These are phyloP conservation scores for Neofusicoccum sp. DNA, from an alignment of 2,329 filamentous ascomycete species.

Conservation along the genomic window DNA sequence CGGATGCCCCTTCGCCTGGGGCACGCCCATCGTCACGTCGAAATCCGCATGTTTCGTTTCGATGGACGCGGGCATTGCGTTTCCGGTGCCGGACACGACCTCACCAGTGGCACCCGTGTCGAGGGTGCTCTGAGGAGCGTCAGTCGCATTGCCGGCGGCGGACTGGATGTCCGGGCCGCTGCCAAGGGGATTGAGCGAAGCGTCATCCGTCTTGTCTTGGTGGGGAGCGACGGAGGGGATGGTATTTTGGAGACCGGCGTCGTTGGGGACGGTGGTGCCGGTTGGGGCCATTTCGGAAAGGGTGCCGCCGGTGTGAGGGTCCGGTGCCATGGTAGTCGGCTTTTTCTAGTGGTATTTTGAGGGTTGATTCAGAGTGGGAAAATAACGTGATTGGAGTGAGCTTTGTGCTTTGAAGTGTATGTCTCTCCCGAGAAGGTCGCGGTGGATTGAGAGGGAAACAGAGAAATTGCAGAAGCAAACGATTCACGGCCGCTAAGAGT, in stretches of 20 bases:
- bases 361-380: background rate
- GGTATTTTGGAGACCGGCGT: constrained; percentile 45
- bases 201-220: constrained; percentile 37
- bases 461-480: background rate
- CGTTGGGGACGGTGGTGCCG: constrained; percentile 43
- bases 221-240: constrained; percentile 51
- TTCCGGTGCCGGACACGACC: constrained; percentile 35
- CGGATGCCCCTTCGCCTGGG: constrained; percentile 27
- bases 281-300: constrained; percentile 37
- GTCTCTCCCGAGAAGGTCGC: too few species aligned
- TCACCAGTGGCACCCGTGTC: constrained; percentile 36
- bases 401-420: too few species aligned
- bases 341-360: background rate
- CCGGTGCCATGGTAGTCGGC: constrained; percentile 17
- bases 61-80: constrained; percentile 29
- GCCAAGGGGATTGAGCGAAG: constrained; percentile 38
- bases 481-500: background rate
- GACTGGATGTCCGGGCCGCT: constrained; percentile 36
- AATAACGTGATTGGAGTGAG: background rate
- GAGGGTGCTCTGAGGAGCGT: constrained; percentile 41
- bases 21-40: background rate
- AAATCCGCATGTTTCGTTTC: constrained; percentile 30
- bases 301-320: constrained; percentile 33
- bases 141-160: constrained; percentile 49
- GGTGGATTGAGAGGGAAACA: background rate